Conservation (phyloP, 2,329 filamentous ascomycete genomes). For the Periconia digitata region DNA sequence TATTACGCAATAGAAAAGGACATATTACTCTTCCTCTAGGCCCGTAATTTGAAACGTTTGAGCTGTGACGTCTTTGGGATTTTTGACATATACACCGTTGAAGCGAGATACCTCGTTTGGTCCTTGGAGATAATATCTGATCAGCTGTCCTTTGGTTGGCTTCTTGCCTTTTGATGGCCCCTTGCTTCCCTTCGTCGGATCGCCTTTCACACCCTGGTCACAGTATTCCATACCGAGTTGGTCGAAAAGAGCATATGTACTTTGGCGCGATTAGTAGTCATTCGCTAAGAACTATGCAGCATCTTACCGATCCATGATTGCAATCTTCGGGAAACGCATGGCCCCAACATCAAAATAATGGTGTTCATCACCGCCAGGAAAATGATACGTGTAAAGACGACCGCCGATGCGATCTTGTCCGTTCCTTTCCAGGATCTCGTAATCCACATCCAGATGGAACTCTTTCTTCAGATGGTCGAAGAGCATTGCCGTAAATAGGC, state of each 20-base stretch:
- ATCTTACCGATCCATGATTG: slow-evolving; percentile 23
- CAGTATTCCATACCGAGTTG: background rate
- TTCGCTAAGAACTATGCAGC: background rate
- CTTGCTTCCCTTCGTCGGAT: background rate
- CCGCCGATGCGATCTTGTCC: slow-evolving; percentile 35
- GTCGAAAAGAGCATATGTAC: background rate
- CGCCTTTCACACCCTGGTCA: background rate
- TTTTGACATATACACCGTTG: background rate
- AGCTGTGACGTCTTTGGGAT: background rate
- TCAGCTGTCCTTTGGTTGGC: background rate
- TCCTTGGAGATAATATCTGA: slow-evolving; percentile 1
- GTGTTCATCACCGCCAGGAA: slow-evolving; percentile 25
- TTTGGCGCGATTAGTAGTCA: background rate
- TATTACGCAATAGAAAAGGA: background rate
- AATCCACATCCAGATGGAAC: slow-evolving; percentile 32
- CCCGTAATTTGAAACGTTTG: background rate
- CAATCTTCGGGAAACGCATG: slow-evolving; percentile 44
- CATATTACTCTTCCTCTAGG: background rate
- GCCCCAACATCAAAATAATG: slow-evolving; percentile 49
- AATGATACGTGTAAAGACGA: slow-evolving; percentile 39
- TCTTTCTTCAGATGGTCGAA: slow-evolving; percentile 26
- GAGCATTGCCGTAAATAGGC: slow-evolving; percentile 35
- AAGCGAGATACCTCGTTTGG: background rate
- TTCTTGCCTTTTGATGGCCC: background rate
- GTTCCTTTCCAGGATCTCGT: slow-evolving; percentile 43